Evolutionary conservation across 2,329 filamentous ascomycete species (phyloP), one percentile per base, ranked within the genome.

Genomic region (Neurospora crassa): DNA sequence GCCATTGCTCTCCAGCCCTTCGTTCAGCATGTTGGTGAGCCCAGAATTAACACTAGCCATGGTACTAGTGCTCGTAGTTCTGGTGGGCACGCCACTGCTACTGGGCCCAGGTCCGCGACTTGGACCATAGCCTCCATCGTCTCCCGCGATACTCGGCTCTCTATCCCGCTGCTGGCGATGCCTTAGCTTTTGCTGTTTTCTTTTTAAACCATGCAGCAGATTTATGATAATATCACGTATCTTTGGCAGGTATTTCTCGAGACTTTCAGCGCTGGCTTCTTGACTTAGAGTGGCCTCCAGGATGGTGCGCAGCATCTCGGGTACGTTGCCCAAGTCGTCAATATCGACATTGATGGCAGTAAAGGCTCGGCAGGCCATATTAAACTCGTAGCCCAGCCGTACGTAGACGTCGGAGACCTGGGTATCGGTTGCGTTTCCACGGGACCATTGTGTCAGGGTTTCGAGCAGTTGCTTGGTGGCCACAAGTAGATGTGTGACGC

Each of bases 171-270:
- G 80, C 75, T 90, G 87, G 74, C 87, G 89, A 77, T 90, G 88
- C 40, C 89, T 84, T 77, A 99, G 82, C 77, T 94, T 93, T 78
- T 97, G 94, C 79, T 99, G 96, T 81, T 99, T 99, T 81, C 95
- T 91, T 84, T 99, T 99, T 74, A 99, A 83, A 2, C 96, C 96
- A 79, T 99, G 96, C 10, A 99, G 87, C 40, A 99, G 85, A 79
- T 97, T 97, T 81, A 99, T 98, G 79, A 99, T 99, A 78, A 99
- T 99, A 80, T 99, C 96, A 77, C 96, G 90, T 80, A 99, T 99
- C 72, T 92, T 89, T 0, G 96, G 96, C 41, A 99, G 84, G 80
- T 97, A 99, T 79, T 92, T 92, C 80, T 99, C 96, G 73, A 99
- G 86, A 80, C 94, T 97, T 79, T 96, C 91, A 68, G 94, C 90